Conservation (phyloP, 495 filamentous ascomycete species). For the Annulohypoxylon bovei region DNA sequence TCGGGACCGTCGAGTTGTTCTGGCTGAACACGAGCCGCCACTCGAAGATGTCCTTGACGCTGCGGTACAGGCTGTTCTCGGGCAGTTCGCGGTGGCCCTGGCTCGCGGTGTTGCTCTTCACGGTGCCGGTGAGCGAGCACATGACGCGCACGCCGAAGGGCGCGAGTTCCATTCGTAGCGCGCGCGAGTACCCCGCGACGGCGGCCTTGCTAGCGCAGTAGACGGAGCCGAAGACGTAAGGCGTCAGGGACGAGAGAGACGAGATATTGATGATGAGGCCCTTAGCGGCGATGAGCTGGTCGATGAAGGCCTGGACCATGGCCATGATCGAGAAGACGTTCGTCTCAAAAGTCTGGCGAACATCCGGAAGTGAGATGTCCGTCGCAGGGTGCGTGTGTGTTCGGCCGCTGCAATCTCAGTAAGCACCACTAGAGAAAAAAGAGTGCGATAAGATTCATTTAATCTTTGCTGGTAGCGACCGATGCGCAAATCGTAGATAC, state of each 20-base stretch:
- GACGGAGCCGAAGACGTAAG: slow-evolving; percentile 58
- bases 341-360: slow-evolving; percentile 66
- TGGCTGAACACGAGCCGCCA: slow-evolving; percentile 57
- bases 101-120: slow-evolving; percentile 57
- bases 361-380: slow-evolving; percentile 61
- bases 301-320: slow-evolving; percentile 64
- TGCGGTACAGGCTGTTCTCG: slow-evolving; percentile 53
- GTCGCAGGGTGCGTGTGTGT: slow-evolving; percentile 62
- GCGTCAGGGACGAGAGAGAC: slow-evolving; percentile 58
- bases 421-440: neutral
- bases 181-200: slow-evolving; percentile 59
- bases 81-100: slow-evolving; percentile 52
- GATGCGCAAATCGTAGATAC: slow-evolving; percentile 23
- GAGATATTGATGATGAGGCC: slow-evolving; percentile 67
- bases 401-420: slow-evolving; percentile 52
- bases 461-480: too few species aligned
- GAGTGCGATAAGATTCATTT: too few species aligned
- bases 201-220: slow-evolving; percentile 67
- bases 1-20: slow-evolving; percentile 53
- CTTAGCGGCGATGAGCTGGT: slow-evolving; percentile 60
- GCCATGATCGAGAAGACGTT: slow-evolving; percentile 70
- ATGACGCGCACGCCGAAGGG: slow-evolving; percentile 66
- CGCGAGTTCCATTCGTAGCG: slow-evolving; percentile 62
- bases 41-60: slow-evolving; percentile 53
- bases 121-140: slow-evolving; percentile 61